phyloP scores from a whole-genome alignment of 2,329 filamentous ascomycete genomes.

The Triangularia setosa region DNA sequence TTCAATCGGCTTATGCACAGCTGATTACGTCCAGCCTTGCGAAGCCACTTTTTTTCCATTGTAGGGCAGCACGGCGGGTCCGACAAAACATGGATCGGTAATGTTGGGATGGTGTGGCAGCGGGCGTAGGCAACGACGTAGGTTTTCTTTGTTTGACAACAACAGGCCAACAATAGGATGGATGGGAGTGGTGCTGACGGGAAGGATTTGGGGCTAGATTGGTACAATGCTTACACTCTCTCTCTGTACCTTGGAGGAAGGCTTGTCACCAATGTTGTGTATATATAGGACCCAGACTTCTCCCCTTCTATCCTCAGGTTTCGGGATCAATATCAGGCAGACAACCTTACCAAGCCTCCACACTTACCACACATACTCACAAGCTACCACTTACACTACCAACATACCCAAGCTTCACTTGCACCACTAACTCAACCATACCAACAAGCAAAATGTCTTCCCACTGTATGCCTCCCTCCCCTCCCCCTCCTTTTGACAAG shows the following conservation, averaged over 20 bases:
- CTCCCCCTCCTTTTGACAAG: neutral
- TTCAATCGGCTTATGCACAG: neutral
- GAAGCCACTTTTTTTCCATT: neutral
- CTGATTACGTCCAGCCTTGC: neutral
- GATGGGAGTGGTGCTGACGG: neutral
- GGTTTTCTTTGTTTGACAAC: neutral
- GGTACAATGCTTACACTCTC: neutral
- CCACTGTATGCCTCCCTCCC: neutral
- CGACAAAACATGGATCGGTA: neutral
- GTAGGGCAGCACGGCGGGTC: neutral
- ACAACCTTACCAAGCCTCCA: neutral
- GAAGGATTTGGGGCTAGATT: neutral
- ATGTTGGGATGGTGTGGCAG: neutral
- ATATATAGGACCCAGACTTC: neutral
- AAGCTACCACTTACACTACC: neutral
- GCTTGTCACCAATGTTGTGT: neutral
- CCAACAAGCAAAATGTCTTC: conserved; percentile 1
- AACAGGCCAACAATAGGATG: neutral
- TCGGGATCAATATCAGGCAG: neutral
- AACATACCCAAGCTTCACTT: neutral
- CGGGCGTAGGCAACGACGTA: neutral
- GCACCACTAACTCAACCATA: neutral
- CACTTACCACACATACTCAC: neutral
- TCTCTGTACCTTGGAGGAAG: neutral
- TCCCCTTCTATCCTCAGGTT: neutral